Evolutionary conservation across 2,329 filamentous ascomycete genomes (phyloP), one percentile per base, ranked within the genome.

Genomic region (Sphaerostilbella broomeana): DNA sequence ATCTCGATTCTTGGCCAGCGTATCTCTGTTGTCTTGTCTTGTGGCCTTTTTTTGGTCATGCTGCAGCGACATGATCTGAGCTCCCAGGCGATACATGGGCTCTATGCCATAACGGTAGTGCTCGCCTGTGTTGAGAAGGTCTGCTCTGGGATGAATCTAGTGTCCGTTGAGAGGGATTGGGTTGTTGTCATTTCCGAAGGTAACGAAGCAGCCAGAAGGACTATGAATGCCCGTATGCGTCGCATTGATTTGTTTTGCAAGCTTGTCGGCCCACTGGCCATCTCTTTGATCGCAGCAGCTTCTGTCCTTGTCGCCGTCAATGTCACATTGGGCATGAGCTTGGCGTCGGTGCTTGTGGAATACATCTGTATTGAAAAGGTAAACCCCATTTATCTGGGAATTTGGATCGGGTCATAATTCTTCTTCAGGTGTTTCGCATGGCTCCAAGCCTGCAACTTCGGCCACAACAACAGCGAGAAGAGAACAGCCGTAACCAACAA

Each of bases 121-220:
- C 60, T 86, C 30, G 79, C 80, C 1, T 84, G 81, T 40, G 51
- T 81, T 2, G 84, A 88, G 59, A 88, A 87, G 55, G 58, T 86
- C 7, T 69, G 67, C 11, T 69, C 78, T 2, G 68, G 80, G 5
- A 69, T 77, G 55, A 87, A 86, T 53, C 67, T 75, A 1, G 73
- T 87, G 1, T 68, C 83, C 0, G 70, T 88, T 0, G 84, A 87
- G 56, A 67, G 78, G 51, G 84, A 88, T 50, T 86, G 83, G 54
- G 56, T 59, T n/a, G 52, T 61, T 9, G 52, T 55, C 4, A 49
- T 58, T 7, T 50, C 56, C 7, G 49, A 44, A 9, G 13, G 40
- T 3, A 37, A 45, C 12, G 28, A 38, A 16, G 27, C 33, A 9
- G 40, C 33, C 15, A 34, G 40, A 21, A 31, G 27, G 30, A 65